These are phyloP conservation scores for Hansenula sp. DNA, from an alignment of 1,139 yeast species.

Conservation along the genomic window DNA sequence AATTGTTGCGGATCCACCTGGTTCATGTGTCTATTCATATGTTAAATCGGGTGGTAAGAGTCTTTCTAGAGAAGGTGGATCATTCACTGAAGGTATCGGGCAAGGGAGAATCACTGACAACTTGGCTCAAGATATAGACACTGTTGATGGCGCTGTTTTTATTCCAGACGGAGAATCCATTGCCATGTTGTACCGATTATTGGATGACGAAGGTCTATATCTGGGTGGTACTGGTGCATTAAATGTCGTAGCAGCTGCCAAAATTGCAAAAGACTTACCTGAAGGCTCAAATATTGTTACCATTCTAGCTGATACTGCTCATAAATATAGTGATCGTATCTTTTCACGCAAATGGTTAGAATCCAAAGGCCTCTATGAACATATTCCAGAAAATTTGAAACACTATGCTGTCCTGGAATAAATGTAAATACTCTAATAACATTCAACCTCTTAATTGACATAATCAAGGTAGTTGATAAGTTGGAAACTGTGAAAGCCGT, in stretches of 20 bases:
- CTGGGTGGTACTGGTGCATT: slow-evolving; percentile 88
- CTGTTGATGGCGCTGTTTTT: slow-evolving; percentile 64
- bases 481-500: too few relatives aligned
- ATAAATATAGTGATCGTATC: slow-evolving; percentile 77
- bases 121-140: slow-evolving; percentile 63
- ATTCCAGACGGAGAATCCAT: slow-evolving; percentile 69
- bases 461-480: too few relatives aligned
- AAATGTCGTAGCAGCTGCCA: slow-evolving; percentile 78
- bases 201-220: slow-evolving; percentile 87
- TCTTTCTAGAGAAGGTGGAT: slow-evolving; percentile 66
- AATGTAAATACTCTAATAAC: background rate
- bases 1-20: slow-evolving; percentile 90
- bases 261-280: slow-evolving; percentile 72
- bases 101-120: slow-evolving; percentile 91
- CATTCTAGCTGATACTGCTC: slow-evolving; percentile 82
- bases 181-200: slow-evolving; percentile 73
- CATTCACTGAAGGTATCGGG: slow-evolving; percentile 94
- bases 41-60: slow-evolving; percentile 63
- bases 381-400: slow-evolving; percentile 65
- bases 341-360: slow-evolving; percentile 78
- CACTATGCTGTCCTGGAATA: slow-evolving; percentile 49
- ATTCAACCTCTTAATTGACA: too few relatives aligned
- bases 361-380: slow-evolving; percentile 59
- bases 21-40: slow-evolving; percentile 78
- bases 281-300: slow-evolving; percentile 83